Evolutionary conservation across 2,329 filamentous ascomycete genomes (phyloP).

Genomic region (Phialocephala sp.): DNA sequence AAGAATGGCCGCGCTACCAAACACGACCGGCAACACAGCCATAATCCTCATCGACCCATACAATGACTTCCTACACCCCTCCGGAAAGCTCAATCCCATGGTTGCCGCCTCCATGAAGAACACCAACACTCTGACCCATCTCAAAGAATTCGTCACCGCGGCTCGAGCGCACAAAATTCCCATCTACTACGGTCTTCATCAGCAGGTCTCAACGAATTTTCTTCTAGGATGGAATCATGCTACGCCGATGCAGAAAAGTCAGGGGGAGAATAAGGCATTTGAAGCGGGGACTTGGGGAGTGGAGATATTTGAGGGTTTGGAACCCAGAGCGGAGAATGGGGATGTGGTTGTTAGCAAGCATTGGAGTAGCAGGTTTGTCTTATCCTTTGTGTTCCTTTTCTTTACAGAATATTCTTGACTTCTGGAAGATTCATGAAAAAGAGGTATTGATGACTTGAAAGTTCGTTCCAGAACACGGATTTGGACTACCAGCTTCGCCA

Average conservation of each 20-base stretch:
- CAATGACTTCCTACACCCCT: slow-evolving; percentile 40
- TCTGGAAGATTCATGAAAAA: not conserved
- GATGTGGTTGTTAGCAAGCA: slow-evolving; percentile 44
- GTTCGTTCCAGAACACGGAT: slow-evolving; percentile 46
- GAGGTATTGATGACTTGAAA: slow-evolving; percentile 14
- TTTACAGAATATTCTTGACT: not conserved
- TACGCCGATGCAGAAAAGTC: slow-evolving; percentile 29
- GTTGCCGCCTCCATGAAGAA: slow-evolving; percentile 39
- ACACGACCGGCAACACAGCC: slow-evolving; percentile 26
- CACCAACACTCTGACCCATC: slow-evolving; percentile 39
- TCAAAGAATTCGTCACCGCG: slow-evolving; percentile 36
- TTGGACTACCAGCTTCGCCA: slow-evolving; percentile 45
- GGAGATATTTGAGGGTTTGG: slow-evolving; percentile 41
- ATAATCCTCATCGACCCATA: slow-evolving; percentile 39
- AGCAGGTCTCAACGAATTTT: slow-evolving; percentile 36
- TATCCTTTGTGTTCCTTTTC: not conserved
- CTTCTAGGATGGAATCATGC: slow-evolving; percentile 42
- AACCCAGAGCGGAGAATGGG: slow-evolving; percentile 39
- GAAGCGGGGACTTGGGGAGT: slow-evolving; percentile 42
- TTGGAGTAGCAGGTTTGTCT: slow-evolving; percentile 41
- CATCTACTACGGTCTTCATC: slow-evolving; percentile 46
- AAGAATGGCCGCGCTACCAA: slow-evolving; percentile 1
- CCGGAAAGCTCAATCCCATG: slow-evolving; percentile 36
- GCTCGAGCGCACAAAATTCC: slow-evolving; percentile 40
- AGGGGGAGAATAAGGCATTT: slow-evolving; percentile 35